Evolutionary conservation across 2,329 filamentous ascomycete genomes (phyloP).

Genomic region (Macrophomina phaseolina): DNA sequence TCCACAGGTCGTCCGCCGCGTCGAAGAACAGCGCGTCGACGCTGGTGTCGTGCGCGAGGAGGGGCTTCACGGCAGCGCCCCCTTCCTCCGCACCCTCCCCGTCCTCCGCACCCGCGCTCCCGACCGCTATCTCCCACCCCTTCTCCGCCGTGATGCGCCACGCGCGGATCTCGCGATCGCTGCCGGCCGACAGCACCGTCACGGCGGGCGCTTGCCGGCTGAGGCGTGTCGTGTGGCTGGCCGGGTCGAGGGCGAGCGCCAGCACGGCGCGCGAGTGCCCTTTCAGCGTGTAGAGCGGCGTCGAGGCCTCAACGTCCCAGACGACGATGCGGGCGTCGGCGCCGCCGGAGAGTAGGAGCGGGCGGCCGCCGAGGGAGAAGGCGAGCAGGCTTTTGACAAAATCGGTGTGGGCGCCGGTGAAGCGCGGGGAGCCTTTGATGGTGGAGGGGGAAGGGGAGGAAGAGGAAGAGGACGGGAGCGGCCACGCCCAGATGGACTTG

Average conservation of each 20-base stretch:
- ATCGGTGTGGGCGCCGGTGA: slow-evolving; percentile 71
- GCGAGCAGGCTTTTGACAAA: slow-evolving; percentile 85
- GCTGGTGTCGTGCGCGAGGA: slow-evolving; percentile 87
- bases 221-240: slow-evolving; percentile 46
- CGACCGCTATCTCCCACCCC: slow-evolving; percentile 39
- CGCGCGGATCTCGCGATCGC: slow-evolving; percentile 67
- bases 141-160: slow-evolving; percentile 67
- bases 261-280: slow-evolving; percentile 81
- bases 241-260: slow-evolving; percentile 76
- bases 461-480: slow-evolving; percentile 15
- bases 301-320: slow-evolving; percentile 75
- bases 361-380: slow-evolving; percentile 64
- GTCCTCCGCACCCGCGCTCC: slow-evolving; percentile 2
- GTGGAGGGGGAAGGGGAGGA: slow-evolving; percentile 40
- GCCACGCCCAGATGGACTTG: slow-evolving; percentile 88
- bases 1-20: slow-evolving; percentile 79
- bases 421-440: slow-evolving; percentile 52
- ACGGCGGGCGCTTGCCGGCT: slow-evolving; percentile 42
- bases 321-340: slow-evolving; percentile 65
- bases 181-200: slow-evolving; percentile 76
- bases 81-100: slow-evolving; percentile 38
- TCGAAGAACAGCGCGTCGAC: slow-evolving; percentile 84
- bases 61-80: slow-evolving; percentile 54
- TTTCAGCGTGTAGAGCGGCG: slow-evolving; percentile 75
- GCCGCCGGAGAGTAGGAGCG: slow-evolving; percentile 57